These are phyloP conservation scores for Colletotrichum truncatum DNA, from an alignment of 2,329 filamentous ascomycete species.

Conservation along the genomic window DNA sequence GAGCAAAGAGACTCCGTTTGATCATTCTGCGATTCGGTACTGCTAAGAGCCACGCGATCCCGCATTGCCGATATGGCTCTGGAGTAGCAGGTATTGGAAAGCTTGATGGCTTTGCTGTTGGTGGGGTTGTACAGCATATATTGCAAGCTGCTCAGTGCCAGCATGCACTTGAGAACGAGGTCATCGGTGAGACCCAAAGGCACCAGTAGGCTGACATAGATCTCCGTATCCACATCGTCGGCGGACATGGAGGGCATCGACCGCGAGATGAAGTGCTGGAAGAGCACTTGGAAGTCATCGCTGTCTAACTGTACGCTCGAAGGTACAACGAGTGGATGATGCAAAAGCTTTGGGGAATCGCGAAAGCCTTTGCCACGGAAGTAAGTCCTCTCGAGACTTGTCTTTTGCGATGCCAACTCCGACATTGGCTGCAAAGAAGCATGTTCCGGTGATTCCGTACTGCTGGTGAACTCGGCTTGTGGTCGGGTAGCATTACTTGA, in stretches of 20 bases:
- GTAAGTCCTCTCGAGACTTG: no score
- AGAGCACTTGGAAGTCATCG: neutral
- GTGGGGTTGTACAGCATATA: neutral
- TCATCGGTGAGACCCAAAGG: neutral
- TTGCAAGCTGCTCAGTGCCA: neutral
- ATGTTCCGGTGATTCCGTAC: no score
- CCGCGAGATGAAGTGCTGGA: neutral
- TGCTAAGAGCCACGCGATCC: neutral
- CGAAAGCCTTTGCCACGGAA: no score
- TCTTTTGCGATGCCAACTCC: no score
- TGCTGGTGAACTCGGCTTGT: no score
- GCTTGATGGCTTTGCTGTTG: neutral
- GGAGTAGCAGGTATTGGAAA: neutral
- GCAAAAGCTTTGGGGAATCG: neutral
- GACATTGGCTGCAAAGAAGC: no score
- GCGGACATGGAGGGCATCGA: constrained; percentile 1
- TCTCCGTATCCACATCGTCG: neutral
- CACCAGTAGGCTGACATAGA: neutral
- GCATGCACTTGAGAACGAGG: neutral
- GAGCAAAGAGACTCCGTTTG: neutral
- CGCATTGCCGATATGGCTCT: neutral
- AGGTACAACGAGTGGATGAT: neutral
- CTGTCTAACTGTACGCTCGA: neutral
- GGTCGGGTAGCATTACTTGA: no score
- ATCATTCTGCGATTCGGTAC: fast-evolving